phyloP scores from a whole-genome alignment of 768 basidiomycete genomes.

The Asterophora lycoperdoides region DNA sequence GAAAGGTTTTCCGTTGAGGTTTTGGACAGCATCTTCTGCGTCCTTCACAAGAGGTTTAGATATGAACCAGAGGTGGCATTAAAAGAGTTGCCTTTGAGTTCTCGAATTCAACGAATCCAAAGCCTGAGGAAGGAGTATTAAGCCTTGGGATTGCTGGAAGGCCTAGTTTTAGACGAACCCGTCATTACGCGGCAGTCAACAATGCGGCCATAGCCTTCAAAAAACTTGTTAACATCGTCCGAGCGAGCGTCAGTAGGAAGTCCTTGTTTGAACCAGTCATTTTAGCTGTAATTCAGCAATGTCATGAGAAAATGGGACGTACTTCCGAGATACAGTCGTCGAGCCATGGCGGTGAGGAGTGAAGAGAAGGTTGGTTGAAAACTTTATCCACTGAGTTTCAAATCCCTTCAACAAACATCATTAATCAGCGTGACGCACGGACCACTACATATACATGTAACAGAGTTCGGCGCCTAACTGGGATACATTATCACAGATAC shows the following conservation, averaged over 20 bases:
- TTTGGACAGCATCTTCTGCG: constrained; percentile 87
- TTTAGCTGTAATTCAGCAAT: not conserved
- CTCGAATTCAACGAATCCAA: constrained; percentile 97
- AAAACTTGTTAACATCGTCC: constrained; percentile 83
- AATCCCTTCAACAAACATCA: constrained; percentile 24
- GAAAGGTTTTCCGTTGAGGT: constrained; percentile 86
- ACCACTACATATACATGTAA: constrained; percentile 31
- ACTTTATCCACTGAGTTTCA: constrained; percentile 43
- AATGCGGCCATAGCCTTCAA: constrained; percentile 86
- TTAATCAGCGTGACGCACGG: constrained; percentile 35
- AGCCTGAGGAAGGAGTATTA: constrained; percentile 48
- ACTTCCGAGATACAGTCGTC: constrained; percentile 87
- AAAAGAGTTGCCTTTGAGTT: constrained; percentile 53
- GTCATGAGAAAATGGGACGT: constrained; percentile 22
- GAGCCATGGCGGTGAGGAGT: constrained; percentile 58
- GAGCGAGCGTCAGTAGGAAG: constrained; percentile 80
- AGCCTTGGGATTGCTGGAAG: constrained; percentile 14
- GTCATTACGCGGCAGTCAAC: constrained; percentile 94
- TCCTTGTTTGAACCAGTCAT: constrained; percentile 38
- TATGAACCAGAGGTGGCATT: not conserved
- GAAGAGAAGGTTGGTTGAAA: constrained; percentile 26
- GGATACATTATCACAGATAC: no score
- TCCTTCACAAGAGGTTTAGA: constrained; percentile 50
- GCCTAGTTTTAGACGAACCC: constrained; percentile 44
- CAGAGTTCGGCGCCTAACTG: no score